phyloP scores from a whole-genome alignment of 2,329 filamentous ascomycete genomes.

The Massarina eburnea region DNA sequence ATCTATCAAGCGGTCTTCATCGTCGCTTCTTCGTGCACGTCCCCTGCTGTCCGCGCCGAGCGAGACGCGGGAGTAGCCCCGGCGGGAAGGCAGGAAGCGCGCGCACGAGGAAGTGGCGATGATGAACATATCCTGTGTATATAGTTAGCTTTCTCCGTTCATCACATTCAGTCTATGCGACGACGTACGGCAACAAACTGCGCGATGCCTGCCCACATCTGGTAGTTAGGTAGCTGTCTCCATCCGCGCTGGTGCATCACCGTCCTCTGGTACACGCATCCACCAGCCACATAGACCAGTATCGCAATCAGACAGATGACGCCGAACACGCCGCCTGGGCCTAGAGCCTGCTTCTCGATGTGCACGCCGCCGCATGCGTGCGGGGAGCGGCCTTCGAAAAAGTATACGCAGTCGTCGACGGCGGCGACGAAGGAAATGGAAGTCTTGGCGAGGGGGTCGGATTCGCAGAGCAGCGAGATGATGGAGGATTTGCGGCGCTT shows the following conservation, averaged over 20 bases:
- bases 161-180: not conserved
- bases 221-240: constrained; percentile 93
- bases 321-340: constrained; percentile 77
- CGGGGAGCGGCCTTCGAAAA: constrained; percentile 87
- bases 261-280: constrained; percentile 92
- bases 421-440: constrained; percentile 83
- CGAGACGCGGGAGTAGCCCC: constrained; percentile 69
- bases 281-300: constrained; percentile 85
- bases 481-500: constrained; percentile 78
- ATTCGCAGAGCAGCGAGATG: constrained; percentile 91
- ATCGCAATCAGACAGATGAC: constrained; percentile 80
- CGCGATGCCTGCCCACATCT: constrained; percentile 85
- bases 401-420: constrained; percentile 89
- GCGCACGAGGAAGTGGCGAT: constrained; percentile 71
- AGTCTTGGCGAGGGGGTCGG: constrained; percentile 71
- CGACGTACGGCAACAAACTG: constrained; percentile 74
- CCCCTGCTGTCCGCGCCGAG: constrained; percentile 48
- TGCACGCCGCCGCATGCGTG: constrained; percentile 79
- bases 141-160: constrained; percentile 5
- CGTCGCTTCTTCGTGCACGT: constrained; percentile 61
- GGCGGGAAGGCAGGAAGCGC: constrained; percentile 63
- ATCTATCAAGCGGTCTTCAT: constrained; percentile 92
- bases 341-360: constrained; percentile 60
- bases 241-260: constrained; percentile 93
- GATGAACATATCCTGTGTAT: constrained; percentile 60